Conservation (phyloP, 345 rosid genomes). For the Arabidopsis arenosa region DNA sequence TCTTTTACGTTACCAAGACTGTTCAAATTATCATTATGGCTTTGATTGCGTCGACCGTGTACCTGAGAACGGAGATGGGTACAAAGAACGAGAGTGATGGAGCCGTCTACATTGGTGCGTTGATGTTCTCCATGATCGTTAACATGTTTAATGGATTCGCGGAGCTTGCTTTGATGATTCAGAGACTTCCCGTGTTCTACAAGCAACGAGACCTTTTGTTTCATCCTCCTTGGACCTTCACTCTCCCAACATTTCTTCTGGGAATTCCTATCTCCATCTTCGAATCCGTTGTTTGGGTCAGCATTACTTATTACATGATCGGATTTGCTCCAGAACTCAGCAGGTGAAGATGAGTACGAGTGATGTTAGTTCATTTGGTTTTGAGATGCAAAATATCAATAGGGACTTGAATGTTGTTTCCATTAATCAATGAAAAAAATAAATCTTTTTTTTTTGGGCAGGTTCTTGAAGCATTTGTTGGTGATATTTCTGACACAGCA, state of each 20-base stretch:
- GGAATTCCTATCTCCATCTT: constrained; percentile 69
- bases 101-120: constrained; percentile 55
- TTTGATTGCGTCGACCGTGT: constrained; percentile 61
- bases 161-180: constrained; percentile 73
- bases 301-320: constrained; percentile 61
- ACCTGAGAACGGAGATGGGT: constrained; percentile 64
- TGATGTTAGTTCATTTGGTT: too few relatives aligned
- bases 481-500: constrained; percentile 74
- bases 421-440: too few relatives aligned
- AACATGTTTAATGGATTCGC: constrained; percentile 93
- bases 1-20: constrained; percentile 72
- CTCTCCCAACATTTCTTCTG: constrained; percentile 70
- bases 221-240: constrained; percentile 86
- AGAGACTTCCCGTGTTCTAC: constrained; percentile 84
- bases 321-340: constrained; percentile 80
- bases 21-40: constrained; percentile 71
- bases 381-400: too few relatives aligned
- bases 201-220: constrained; percentile 90
- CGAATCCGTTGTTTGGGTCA: constrained; percentile 75
- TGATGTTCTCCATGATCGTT: constrained; percentile 55
- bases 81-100: constrained; percentile 62
- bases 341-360: too few relatives aligned
- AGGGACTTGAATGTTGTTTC: too few relatives aligned
- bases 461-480: constrained; percentile 85
- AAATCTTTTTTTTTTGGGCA: constrained; percentile 42